Percentiles rank a stretch among this genome's conserved stretches.
phyloP scores from a whole-genome alignment of 2,329 filamentous ascomycete genomes.

The Fusarium sp. region DNA sequence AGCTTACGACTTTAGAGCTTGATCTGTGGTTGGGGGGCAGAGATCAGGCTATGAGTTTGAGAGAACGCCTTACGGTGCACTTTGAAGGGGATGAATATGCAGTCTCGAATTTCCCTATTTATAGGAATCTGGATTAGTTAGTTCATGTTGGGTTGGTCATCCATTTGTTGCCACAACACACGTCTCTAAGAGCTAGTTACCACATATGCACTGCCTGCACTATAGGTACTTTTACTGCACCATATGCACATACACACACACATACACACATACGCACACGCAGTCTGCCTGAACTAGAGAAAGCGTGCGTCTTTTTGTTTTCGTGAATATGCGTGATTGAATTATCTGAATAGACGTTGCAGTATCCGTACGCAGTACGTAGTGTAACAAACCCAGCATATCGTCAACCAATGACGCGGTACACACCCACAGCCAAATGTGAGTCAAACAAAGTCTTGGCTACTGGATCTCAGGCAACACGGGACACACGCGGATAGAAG shows the following conservation, averaged over 20 bases:
- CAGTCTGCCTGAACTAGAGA: slow-evolving; percentile 2
- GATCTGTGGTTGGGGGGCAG: slow-evolving; percentile 7
- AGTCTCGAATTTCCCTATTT: slow-evolving; percentile 9
- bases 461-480: background rate
- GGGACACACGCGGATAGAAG: background rate
- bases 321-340: slow-evolving; percentile 12
- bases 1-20: slow-evolving; percentile 3
- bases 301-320: slow-evolving; percentile 12
- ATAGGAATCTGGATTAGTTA: slow-evolving; percentile 15
- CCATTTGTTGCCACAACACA: slow-evolving; percentile 23
- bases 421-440: background rate
- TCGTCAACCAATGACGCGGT: background rate
- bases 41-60: slow-evolving; percentile 8
- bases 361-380: background rate
- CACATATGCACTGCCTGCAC: slow-evolving; percentile 1
- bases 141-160: slow-evolving; percentile 6
- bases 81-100: background rate
- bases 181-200: slow-evolving; percentile 5
- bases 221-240: no score
- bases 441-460: slow-evolving; percentile 17
- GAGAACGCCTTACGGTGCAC: slow-evolving; percentile 15
- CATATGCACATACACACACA: background rate
- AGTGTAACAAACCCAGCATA: background rate
- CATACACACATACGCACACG: slow-evolving; percentile 9
- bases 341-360: background rate